These are phyloP conservation scores for Cryptosporidium canis DNA, from an alignment of 169 alveolate genomes.

Conservation along the genomic window DNA sequence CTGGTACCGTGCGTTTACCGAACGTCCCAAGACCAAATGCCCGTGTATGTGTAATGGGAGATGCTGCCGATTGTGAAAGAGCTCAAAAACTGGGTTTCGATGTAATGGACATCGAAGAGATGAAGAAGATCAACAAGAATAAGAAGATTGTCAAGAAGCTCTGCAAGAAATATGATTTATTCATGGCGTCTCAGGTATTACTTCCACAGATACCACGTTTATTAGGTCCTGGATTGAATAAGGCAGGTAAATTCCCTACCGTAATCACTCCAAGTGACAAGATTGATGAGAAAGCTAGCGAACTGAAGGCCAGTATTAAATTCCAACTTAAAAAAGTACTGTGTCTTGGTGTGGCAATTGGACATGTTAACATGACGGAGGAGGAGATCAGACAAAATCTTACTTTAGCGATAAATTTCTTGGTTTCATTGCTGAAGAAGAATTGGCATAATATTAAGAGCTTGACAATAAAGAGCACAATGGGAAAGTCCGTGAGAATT, in stretches of 20 bases:
- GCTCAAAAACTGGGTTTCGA: constrained; percentile 96
- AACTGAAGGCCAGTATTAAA: constrained; percentile 92
- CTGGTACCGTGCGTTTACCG: constrained; percentile 98
- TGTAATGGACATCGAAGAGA: constrained; percentile 96
- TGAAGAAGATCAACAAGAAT: constrained; percentile 98
- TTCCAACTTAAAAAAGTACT: constrained; percentile 94
- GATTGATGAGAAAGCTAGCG: constrained; percentile 95
- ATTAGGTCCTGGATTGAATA: constrained; percentile 98
- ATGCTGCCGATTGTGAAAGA: constrained; percentile 98
- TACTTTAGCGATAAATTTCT: constrained; percentile 96
- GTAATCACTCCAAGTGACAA: constrained; percentile 96
- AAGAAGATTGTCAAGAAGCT: constrained; percentile 97
- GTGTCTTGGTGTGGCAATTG: constrained; percentile 99
- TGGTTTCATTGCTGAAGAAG: constrained; percentile 97
- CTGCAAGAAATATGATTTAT: constrained; percentile 94
- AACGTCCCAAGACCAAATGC: constrained; percentile 94
- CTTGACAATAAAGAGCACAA: constrained; percentile 97
- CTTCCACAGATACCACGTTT: constrained; percentile 98
- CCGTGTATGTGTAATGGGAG: constrained; percentile 98
- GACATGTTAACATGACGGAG: constrained; percentile 95
- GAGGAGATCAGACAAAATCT: constrained; percentile 97
- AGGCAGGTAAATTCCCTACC: constrained; percentile 99
- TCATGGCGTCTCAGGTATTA: constrained; percentile 98
- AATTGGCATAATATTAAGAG: constrained; percentile 99
- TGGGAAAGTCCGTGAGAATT: constrained; percentile 97